A percentile compares a stretch with the other conserved stretches of the same genome.
Evolutionary conservation across 2,329 filamentous ascomycete genomes (phyloP).

Genomic region (Fusarium sp.): DNA sequence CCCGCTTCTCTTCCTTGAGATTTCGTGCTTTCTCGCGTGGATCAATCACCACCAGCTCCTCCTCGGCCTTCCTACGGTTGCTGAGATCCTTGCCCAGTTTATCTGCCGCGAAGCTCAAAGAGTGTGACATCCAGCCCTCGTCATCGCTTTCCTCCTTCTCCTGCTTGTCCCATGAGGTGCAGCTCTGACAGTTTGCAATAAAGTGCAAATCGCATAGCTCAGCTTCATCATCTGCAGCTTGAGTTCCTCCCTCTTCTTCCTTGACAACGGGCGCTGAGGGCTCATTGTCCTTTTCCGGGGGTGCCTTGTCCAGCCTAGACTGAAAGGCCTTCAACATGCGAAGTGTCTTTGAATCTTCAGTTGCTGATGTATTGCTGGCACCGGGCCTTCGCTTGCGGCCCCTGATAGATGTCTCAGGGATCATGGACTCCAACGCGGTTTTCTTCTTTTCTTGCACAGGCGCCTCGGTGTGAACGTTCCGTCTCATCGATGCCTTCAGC

Average conservation of each 20-base stretch:
- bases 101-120: conserved; percentile 88
- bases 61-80: conserved; percentile 91
- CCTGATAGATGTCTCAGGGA: conserved; percentile 76
- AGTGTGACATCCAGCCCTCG: conserved; percentile 86
- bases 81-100: conserved; percentile 90
- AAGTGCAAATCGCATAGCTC: conserved; percentile 93
- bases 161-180: conserved; percentile 82
- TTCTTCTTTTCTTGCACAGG: conserved; percentile 70
- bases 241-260: conserved; percentile 40
- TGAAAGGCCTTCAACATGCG: conserved; percentile 84
- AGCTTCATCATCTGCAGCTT: conserved; percentile 71
- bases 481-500: conserved; percentile 84
- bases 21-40: conserved; percentile 84
- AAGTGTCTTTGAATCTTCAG: conserved; percentile 73
- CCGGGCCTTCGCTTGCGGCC: conserved; percentile 77
- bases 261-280: conserved; percentile 31
- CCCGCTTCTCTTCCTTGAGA: conserved; percentile 73
- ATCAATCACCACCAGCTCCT: conserved; percentile 93
- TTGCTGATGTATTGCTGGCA: conserved; percentile 61
- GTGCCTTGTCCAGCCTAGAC: conserved; percentile 73
- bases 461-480: conserved; percentile 63
- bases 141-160: conserved; percentile 70
- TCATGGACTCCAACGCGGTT: conserved; percentile 77
- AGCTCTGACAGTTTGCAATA: conserved; percentile 94
- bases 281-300: conserved; percentile 52